Evolutionary conservation across 345 rosid species (phyloP), one percentile per base, ranked within the genome.

Genomic region (Pistacia integerrima): DNA sequence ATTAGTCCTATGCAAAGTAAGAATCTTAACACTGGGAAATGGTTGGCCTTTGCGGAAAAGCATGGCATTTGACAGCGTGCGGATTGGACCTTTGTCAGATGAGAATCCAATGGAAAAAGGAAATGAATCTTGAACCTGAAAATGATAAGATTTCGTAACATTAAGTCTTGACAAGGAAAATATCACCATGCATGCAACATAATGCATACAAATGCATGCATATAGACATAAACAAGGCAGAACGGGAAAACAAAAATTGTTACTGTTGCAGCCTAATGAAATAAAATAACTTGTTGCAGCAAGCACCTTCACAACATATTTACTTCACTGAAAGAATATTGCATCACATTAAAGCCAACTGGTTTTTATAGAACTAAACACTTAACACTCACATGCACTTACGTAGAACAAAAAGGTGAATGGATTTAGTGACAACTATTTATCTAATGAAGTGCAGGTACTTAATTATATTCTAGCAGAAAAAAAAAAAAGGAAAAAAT

Each of bases 41-140:
- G 90, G 79, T 77, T 84, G 92, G 76, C 93, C 88, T 83, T 85
- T 90, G 1, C 88, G 90, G 70, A 92, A 90, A 83, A 92, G 81
- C 57, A 88, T 59, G 18, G 83, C 86, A 85, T 85, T 88, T 60
- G 89, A 80, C 46, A 79, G 74, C 13, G 82, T 84, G 75, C 80
- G 73, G 76, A 90, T 82, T 66, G 85, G 86, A 77, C 87, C 92
- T 80, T 81, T 80, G 54, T 89, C 91, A 64, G 88, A 89, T 41
- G 86, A 87, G 77, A 90, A 84, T 70, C 94, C 93, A 62, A 92
- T 62, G 46, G 94, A 83, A 82, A 89, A 90, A 82, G 93, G 94
- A 57, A 82, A 77, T 54, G 89, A 87, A 92, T 92, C 97, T 82
- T 92, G 91, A 87, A 92, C 94, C 97, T 92, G 85, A 79, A 76